A percentile compares a stretch with the other conserved stretches of the same genome.
Evolutionary conservation across 1,139 yeast species (phyloP).

Genomic region (Candida buenavistaensis): DNA sequence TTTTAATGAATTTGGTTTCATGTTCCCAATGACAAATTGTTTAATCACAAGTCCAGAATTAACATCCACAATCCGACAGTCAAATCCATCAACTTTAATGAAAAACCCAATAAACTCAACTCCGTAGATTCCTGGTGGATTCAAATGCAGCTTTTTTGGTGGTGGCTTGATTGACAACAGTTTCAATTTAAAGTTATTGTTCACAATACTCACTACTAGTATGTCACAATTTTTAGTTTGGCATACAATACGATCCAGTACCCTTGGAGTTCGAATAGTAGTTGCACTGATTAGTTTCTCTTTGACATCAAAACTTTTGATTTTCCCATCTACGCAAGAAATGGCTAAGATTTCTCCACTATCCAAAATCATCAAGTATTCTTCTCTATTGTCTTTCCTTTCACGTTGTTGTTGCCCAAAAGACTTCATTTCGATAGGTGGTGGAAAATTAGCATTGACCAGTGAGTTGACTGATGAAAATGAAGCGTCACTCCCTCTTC

Average conservation of each 20-base stretch:
- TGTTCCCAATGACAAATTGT: slow-evolving; percentile 59
- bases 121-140: slow-evolving; percentile 7
- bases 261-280: slow-evolving; percentile 66
- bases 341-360: slow-evolving; percentile 50
- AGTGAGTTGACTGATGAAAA: slow-evolving; percentile 18
- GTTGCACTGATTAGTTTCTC: slow-evolving; percentile 45
- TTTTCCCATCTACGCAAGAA: slow-evolving; percentile 48
- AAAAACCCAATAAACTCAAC: slow-evolving; percentile 74
- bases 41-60: slow-evolving; percentile 70
- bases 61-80: slow-evolving; percentile 71
- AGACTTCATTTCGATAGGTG: slow-evolving; percentile 16
- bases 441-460: slow-evolving; percentile 38
- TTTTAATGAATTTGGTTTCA: slow-evolving; percentile 57
- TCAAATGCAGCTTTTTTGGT: slow-evolving; percentile 1
- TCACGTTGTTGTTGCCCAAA: slow-evolving; percentile 11
- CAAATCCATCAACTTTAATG: slow-evolving; percentile 52
- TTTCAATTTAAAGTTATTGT: slow-evolving; percentile 66
- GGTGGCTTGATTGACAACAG: slow-evolving; percentile 40
- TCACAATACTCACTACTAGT: slow-evolving; percentile 62
- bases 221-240: slow-evolving; percentile 47
- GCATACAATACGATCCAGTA: slow-evolving; percentile 69
- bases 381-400: slow-evolving; percentile 17
- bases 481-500: slow-evolving; percentile 32
- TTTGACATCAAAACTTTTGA: slow-evolving; percentile 20
- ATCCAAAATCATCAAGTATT: slow-evolving; percentile 35